Evolutionary conservation across 176 grass and related monocot genomes (phyloP), one percentile per base, ranked within the genome.

Genomic region (Phoenix dactylifera): DNA sequence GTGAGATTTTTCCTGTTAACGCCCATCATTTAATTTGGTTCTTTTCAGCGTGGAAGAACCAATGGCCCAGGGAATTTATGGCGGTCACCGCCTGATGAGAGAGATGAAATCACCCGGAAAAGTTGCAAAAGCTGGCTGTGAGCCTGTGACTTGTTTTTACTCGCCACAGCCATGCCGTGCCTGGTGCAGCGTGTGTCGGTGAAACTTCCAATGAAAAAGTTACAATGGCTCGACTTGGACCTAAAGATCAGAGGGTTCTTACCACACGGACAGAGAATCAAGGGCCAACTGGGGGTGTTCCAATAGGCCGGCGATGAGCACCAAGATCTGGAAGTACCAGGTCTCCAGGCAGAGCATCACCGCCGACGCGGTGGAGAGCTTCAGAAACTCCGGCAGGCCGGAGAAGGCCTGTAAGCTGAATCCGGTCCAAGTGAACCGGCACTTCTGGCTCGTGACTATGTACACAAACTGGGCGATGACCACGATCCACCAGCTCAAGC

Each of bases 281-380:
- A 95, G 90, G 12, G 86, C 74, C 70, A 95, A 4, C 55, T 90
- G 64, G 24, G 86, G 90, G 73, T 89, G 66, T 14, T 85, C 80
- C 26, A 95, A 83, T 71, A 90, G 60, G 30, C 90, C 86, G 6
- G 86, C 86, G 56, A 95, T 79, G 67, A 95, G 86, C 62, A 95
- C 76, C 70, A 90, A 63, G 72, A 90, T 77, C 86, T 95, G 86
- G 70, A 82, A 95, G 74, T 95, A 89, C 90, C 90, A 95, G 15
- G 79, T 77, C 80, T 95, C 90, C 18, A 95, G 80, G 74, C 83
- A 85, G 67, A 95, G 72, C 90, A 95, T 95, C n/a, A 90, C 77
- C 24, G 90, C 86, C 18, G 90, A 90, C 15, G 83, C 90, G 48
- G 60, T 64, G 14, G 90, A 90, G 7, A 95, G 76, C 49, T 52